A percentile compares a stretch with the other conserved stretches of the same genome.
phyloP scores from a whole-genome alignment of 345 rosid genomes.

The Camelina neglecta region DNA sequence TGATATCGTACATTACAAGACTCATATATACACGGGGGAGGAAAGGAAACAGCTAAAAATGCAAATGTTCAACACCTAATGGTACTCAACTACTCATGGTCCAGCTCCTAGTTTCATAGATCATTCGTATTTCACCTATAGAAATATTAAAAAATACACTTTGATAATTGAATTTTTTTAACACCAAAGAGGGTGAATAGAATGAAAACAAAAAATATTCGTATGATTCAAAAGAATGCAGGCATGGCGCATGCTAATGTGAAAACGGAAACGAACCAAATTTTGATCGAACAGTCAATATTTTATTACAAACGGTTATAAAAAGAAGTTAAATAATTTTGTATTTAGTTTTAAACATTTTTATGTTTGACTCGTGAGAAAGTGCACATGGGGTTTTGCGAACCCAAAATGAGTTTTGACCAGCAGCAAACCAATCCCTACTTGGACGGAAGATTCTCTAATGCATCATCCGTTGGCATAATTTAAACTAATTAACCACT shows the following conservation, averaged over 20 bases:
- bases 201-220: background rate
- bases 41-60: conserved; percentile 18
- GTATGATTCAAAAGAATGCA: background rate
- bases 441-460: conserved; percentile 43
- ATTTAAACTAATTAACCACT: too few relatives aligned
- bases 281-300: background rate
- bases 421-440: conserved; percentile 35
- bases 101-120: conserved; percentile 22
- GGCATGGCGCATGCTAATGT: conserved; percentile 3
- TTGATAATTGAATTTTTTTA: background rate
- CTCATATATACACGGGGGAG: conserved; percentile 22
- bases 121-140: conserved; percentile 9
- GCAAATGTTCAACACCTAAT: conserved; percentile 37
- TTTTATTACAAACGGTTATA: background rate
- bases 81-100: conserved; percentile 8
- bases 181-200: background rate
- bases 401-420: conserved; percentile 27
- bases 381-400: conserved; percentile 47
- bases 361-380: conserved; percentile 35
- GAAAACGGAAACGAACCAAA: conserved; percentile 1
- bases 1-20: conserved; percentile 21
- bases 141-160: background rate
- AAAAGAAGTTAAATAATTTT: background rate
- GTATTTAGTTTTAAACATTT: background rate
- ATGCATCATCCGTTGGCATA: conserved; percentile 26